Base-by-base conservation (phyloP, 352 stramenopile genomes). In the Pilasporangium apinafurcum region DNA sequence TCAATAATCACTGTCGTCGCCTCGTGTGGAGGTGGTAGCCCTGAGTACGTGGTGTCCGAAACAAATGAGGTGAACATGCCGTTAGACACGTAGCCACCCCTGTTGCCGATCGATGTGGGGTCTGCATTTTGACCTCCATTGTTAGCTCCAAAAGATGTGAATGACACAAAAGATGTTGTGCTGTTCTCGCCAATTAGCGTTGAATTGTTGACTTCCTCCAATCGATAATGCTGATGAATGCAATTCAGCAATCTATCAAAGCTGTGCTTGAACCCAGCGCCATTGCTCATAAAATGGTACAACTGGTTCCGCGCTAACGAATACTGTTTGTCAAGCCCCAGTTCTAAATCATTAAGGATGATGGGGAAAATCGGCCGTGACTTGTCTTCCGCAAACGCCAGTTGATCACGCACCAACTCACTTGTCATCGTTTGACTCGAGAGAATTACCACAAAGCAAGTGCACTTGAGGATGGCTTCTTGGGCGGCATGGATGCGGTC, bases 331-430 rank as follows among this genome's bases (percentile, higher is more conserved):
- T 88, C 81, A 0, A 88, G 68, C 0, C 71, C 78, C 5, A 86
- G 59, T 17, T 79, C 61, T 6, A 91, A 27, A n/a, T 91, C 73
- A 33, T 88, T 88, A 10, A 91, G 50, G n/a, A 81, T 59, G 25
- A 94, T 54, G 0, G 82, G 82, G 51, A 87, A 88, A 53, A 94
- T 91, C 1, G 79, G 75, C 4, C 80, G 76, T 0, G 66, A 68
- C 52, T 92, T 92, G 60, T 92, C 81, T 37, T 92, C 81, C 4
- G 81, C 81, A 44, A 88, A 89, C 14, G 78, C 81, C 17, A 92
- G 57, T 36, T 92, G 81, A 37, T 92, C 81, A 22, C 76, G 73
- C 10, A 92, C 71, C n/a, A 92, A 46, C 44, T 90, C 71, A 32
- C 59, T 91, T 16, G 26, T 42, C 41, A 86, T 78, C 2, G 73